Evolutionary conservation across 345 rosid species (phyloP).

Genomic region (Ceriops zippeliana): DNA sequence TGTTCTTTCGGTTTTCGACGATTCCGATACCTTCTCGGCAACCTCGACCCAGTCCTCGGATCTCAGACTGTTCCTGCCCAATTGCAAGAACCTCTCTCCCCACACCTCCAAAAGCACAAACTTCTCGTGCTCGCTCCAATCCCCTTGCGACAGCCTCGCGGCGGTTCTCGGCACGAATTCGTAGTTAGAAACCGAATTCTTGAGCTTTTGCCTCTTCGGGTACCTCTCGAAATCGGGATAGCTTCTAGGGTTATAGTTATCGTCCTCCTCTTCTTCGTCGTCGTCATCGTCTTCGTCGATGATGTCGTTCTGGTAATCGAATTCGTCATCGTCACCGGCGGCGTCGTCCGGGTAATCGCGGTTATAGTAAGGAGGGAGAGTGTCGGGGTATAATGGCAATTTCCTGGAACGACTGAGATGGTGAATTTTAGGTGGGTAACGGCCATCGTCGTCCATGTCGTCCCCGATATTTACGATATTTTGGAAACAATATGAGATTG

Average conservation of each 20-base stretch:
- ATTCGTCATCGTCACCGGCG: conserved; percentile 20
- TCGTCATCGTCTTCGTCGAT: conserved; percentile 21
- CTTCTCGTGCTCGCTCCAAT: conserved; percentile 42
- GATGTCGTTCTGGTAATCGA: conserved; percentile 7
- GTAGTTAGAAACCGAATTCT: conserved; percentile 23
- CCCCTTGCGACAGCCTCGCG: background rate
- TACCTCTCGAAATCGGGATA: conserved; percentile 30
- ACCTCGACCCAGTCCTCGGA: conserved; percentile 52
- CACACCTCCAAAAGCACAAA: conserved; percentile 49
- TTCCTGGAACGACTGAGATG: conserved; percentile 26
- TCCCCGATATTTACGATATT: conserved; percentile 18
- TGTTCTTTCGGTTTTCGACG: conserved; percentile 18
- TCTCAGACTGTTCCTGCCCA: conserved; percentile 51
- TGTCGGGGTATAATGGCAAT: conserved; percentile 20
- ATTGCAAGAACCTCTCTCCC: conserved; percentile 54
- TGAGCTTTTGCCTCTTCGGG: conserved; percentile 39
- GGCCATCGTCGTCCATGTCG: conserved; percentile 24
- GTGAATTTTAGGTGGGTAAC: conserved; percentile 30
- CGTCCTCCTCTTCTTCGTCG: background rate
- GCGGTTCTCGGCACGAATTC: conserved; percentile 25
- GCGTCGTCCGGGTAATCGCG: conserved; percentile 24
- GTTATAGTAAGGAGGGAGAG: conserved; percentile 16
- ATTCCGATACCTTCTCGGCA: conserved; percentile 47
- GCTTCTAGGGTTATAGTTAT: conserved; percentile 10
- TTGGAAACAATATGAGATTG: too few relatives aligned